A percentile compares a stretch with the other conserved stretches of the same genome.
These are phyloP conservation scores for Didymella sp. DNA, from an alignment of 2,329 filamentous ascomycete genomes.

Conservation along the genomic window DNA sequence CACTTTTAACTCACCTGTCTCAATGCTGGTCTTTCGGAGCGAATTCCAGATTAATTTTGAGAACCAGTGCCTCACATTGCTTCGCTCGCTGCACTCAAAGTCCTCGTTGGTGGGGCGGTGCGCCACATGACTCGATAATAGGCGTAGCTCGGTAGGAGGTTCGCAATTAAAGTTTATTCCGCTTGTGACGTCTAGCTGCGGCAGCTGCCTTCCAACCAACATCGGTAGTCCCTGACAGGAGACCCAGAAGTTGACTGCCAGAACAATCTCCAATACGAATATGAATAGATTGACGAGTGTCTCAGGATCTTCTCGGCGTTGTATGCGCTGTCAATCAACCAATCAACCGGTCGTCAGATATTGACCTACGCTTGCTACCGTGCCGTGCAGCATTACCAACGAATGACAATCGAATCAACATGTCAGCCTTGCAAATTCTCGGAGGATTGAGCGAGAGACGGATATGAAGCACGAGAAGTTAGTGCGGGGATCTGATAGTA, in stretches of 20 bases:
- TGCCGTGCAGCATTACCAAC: background rate
- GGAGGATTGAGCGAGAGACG: background rate
- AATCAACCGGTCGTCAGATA: background rate
- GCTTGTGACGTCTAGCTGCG: background rate
- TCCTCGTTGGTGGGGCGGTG: background rate
- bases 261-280: constrained; percentile 1
- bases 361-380: background rate
- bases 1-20: background rate
- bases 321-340: background rate
- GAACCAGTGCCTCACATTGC: background rate
- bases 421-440: background rate
- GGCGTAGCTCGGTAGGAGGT: constrained; percentile 1
- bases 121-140: constrained; percentile 11
- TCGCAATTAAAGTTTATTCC: background rate
- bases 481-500: background rate
- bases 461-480: background rate
- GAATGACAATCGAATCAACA: background rate
- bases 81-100: background rate
- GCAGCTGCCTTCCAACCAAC: background rate
- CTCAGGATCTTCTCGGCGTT: background rate
- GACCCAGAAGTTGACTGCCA: background rate
- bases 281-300: background rate
- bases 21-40: background rate
- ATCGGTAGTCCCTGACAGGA: background rate
- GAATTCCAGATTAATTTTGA: background rate